These are phyloP conservation scores for Neodidymelliopsis sp. DNA, from an alignment of 2,329 filamentous ascomycete species.

Conservation along the genomic window DNA sequence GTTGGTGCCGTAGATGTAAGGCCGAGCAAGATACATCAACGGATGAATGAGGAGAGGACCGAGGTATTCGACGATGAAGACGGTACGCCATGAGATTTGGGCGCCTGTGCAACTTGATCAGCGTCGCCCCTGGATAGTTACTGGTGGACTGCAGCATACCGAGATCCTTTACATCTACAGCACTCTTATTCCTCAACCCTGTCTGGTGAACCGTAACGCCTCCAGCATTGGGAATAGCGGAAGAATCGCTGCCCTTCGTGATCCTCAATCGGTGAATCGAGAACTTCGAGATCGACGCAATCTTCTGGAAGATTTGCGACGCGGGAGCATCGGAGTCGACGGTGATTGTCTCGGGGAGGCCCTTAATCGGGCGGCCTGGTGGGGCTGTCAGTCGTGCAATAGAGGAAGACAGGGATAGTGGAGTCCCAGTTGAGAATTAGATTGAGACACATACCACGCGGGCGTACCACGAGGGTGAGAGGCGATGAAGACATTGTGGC, in stretches of 20 bases:
- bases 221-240: slow-evolving; percentile 62
- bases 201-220: slow-evolving; percentile 62
- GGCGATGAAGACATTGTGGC: slow-evolving; percentile 52
- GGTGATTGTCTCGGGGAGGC: slow-evolving; percentile 64
- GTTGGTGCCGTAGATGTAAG: slow-evolving; percentile 71
- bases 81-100: slow-evolving; percentile 90
- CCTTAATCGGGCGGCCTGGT: slow-evolving; percentile 67
- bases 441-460: slow-evolving; percentile 49
- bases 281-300: slow-evolving; percentile 63
- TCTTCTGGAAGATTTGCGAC: slow-evolving; percentile 63
- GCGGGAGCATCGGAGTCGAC: slow-evolving; percentile 60
- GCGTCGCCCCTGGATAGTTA: background rate
- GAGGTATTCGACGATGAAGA: slow-evolving; percentile 94
- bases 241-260: slow-evolving; percentile 70
- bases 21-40: slow-evolving; percentile 73
- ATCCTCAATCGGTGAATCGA: slow-evolving; percentile 68
- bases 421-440: slow-evolving; percentile 7
- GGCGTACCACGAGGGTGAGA: slow-evolving; percentile 55
- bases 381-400: slow-evolving; percentile 7
- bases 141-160: slow-evolving; percentile 60
- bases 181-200: slow-evolving; percentile 65
- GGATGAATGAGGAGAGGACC: slow-evolving; percentile 90
- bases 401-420: slow-evolving; percentile 11
- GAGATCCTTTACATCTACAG: slow-evolving; percentile 88
- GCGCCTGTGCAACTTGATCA: slow-evolving; percentile 63